Evolutionary conservation across 2,329 filamentous ascomycete genomes (phyloP).

Genomic region (Pseudonectria buxi): DNA sequence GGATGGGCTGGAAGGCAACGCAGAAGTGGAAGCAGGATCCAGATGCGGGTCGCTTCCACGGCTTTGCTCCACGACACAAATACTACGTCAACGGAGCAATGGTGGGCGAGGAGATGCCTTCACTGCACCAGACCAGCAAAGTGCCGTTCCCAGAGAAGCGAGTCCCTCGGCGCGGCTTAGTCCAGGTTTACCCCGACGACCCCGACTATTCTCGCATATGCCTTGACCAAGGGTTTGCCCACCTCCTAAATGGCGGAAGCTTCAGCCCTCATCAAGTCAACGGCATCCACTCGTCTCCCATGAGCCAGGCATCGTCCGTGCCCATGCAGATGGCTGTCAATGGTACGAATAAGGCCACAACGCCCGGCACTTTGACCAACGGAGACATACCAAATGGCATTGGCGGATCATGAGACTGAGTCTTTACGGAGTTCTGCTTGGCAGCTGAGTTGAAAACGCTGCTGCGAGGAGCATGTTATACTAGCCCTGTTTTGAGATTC

Average conservation of each 20-base stretch:
- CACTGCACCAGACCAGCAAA: constrained; percentile 40
- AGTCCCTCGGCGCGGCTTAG: constrained; percentile 48
- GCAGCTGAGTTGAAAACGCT: constrained; percentile 5
- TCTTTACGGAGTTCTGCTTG: constrained; percentile 3
- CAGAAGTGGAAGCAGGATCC: constrained; percentile 56
- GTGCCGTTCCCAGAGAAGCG: constrained; percentile 49
- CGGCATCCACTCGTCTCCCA: constrained; percentile 41
- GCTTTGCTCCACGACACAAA: constrained; percentile 50
- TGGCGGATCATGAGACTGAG: constrained; percentile 18
- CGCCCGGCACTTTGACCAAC: constrained; percentile 14
- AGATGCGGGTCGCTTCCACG: constrained; percentile 42
- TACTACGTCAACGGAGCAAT: constrained; percentile 52
- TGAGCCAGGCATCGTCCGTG: constrained; percentile 28
- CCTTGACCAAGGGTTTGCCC: constrained; percentile 49
- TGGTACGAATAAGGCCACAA: constrained; percentile 21
- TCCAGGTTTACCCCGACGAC: constrained; percentile 47
- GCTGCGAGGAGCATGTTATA: constrained; percentile 12
- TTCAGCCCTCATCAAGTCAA: constrained; percentile 39
- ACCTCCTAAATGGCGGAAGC: constrained; percentile 41
- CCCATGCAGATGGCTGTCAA: constrained; percentile 23
- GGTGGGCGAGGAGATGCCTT: constrained; percentile 44
- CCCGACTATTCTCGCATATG: constrained; percentile 51
- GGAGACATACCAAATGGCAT: constrained; percentile 24
- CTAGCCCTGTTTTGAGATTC: constrained; percentile 15
- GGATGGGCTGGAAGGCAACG: constrained; percentile 33